Conservation (phyloP, 2,329 filamentous ascomycete genomes). For the Ophiobolus disseminans region DNA sequence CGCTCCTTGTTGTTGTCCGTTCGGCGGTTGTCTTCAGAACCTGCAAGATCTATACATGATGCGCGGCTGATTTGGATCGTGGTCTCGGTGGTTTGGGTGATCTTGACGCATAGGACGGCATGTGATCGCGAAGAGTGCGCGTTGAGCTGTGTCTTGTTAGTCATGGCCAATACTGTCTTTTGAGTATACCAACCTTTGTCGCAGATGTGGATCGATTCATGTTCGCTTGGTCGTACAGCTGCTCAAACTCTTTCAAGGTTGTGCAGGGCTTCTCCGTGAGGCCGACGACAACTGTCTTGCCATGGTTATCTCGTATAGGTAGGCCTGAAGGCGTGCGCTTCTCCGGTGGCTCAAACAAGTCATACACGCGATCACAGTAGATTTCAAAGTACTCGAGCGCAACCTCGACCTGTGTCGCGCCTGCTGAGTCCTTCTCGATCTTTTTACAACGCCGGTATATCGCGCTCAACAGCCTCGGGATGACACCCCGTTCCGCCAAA, state of each 20-base stretch:
- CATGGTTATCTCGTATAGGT: conserved; percentile 82
- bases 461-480: conserved; percentile 81
- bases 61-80: conserved; percentile 78
- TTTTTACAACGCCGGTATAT: conserved; percentile 88
- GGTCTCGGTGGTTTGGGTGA: conserved; percentile 75
- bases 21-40: conserved; percentile 92
- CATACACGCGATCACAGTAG: conserved; percentile 94
- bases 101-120: conserved; percentile 87
- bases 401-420: conserved; percentile 74
- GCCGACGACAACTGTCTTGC: conserved; percentile 86
- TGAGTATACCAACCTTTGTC: conserved; percentile 68
- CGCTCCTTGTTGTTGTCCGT: conserved; percentile 94
- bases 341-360: conserved; percentile 85
- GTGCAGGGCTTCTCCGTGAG: conserved; percentile 82
- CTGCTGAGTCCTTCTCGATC: conserved; percentile 78
- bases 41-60: conserved; percentile 92
- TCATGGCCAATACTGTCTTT: neutral
- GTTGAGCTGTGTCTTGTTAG: conserved; percentile 65
- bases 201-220: conserved; percentile 86
- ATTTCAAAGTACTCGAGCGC: conserved; percentile 93
- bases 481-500: conserved; percentile 84
- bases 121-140: conserved; percentile 90
- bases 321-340: conserved; percentile 83
- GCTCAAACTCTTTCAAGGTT: conserved; percentile 88
- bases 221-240: conserved; percentile 89